Evolutionary conservation across 345 rosid genomes (phyloP), one percentile per base, ranked within the genome.

Genomic region (Brassica rapa): DNA sequence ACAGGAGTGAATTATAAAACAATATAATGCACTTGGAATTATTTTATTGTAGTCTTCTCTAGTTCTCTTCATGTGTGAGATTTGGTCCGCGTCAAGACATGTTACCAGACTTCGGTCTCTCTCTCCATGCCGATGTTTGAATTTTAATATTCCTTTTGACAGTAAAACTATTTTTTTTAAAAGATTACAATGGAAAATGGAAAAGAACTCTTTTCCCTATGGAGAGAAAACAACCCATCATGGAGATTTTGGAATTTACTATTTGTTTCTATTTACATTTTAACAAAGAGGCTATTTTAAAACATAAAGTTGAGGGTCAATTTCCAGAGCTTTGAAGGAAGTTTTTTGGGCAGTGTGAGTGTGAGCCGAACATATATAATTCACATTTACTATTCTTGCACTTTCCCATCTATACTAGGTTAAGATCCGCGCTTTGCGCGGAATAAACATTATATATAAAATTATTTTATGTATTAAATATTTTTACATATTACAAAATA

Each of bases 311-410:
- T 27, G 60, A 30, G 37, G 55, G 69, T 79, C 78, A 79, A 62
- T 68, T 79, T 68, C 51, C 37, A 74, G 71, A 80, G 71, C 71
- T 80, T 73, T n/a, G n/a, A n/a, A 74, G 71, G 82, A 74, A 80
- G 53, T 74, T 80, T 80, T 74, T 80, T 80, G 82, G 82, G 82
- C 82, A 80, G 79, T 80, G 82, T 80, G 82, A 62, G 59, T 16
- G 59, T 16, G 56, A 53, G 59, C 9, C 41, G 60, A 35, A 68
- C 32, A 6, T 73, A 39, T 61, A 74, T 66, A 79, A 73, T 68
- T 80, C 82, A 80, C 82, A 80, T 62, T 68, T 68, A 74, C 79
- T 68, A 0, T 62, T 62, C 66, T 30, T 30, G 8, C 46, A 62
- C 29, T 74, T 61, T 37, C 32, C 8, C 25, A 51, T 73, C 78